A percentile compares a stretch with the other conserved stretches of the same genome.
phyloP scores from a whole-genome alignment of 1,139 yeast species.

The Candida glucosophila region DNA sequence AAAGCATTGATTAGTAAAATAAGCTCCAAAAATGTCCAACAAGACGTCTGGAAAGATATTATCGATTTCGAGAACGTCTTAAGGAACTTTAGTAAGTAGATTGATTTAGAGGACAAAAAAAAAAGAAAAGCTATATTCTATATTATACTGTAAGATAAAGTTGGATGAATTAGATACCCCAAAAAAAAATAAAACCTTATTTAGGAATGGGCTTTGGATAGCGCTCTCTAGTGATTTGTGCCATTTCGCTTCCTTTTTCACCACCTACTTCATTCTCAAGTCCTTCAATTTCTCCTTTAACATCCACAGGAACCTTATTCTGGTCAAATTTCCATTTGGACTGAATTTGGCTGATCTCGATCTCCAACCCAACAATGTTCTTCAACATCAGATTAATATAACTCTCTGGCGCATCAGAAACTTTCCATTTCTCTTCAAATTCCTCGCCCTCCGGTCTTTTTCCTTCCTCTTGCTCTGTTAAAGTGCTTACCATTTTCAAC shows the following conservation, averaged over 20 bases:
- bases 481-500: slow-evolving; percentile 32
- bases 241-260: too few species aligned
- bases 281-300: slow-evolving; percentile 47
- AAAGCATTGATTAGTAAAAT: slow-evolving; percentile 45
- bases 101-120: too few species aligned
- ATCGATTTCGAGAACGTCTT: slow-evolving; percentile 41
- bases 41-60: slow-evolving; percentile 62
- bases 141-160: too few species aligned
- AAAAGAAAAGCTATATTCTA: too few species aligned
- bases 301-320: slow-evolving; percentile 33
- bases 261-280: slow-evolving; percentile 24
- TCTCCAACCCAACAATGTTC: slow-evolving; percentile 52
- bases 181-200: too few species aligned
- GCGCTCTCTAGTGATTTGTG: too few species aligned
- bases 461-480: slow-evolving; percentile 36
- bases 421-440: slow-evolving; percentile 46
- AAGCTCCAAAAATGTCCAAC: slow-evolving; percentile 42
- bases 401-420: slow-evolving; percentile 49
- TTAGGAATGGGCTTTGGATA: too few species aligned
- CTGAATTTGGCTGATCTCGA: slow-evolving; percentile 41
- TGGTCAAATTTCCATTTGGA: slow-evolving; percentile 61
- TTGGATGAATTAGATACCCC: too few species aligned
- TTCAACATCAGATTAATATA: slow-evolving; percentile 39
- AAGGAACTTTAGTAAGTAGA: too few species aligned
- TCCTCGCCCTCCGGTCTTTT: too few species aligned